Base-by-base conservation (phyloP, 148 eudicot species). In the Vaccinium macrocarpon region DNA sequence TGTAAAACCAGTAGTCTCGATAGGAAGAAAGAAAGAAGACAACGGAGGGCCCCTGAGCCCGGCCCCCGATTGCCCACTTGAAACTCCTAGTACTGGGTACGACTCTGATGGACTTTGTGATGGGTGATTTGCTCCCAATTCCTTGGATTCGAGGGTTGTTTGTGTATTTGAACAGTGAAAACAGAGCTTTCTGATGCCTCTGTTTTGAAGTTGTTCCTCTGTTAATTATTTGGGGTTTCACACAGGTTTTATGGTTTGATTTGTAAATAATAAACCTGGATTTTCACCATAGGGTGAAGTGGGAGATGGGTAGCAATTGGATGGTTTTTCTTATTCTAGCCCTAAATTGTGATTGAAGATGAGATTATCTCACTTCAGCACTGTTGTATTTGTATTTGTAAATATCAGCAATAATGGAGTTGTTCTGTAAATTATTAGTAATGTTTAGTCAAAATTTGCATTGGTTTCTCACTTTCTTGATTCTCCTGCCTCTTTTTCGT, bases 11-110 rank as follows among this genome's bases (percentile, higher is more conserved):
- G 72, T 12, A 0, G 53, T 7, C 49, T 72, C 21, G 35, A 27
- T 82, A 4, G 57, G 23, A 68, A 85, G 27, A 9, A 68, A 38
- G 25, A 68, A 9, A 27, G 38, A 42, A 1, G 46, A 51, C 16
- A 29, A 82, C n/a, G 76, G 62, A 11, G 59, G 52, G 59, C 6
- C 68, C 48, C 46, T 9, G 35, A 64, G 74, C 72, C 57, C 85
- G 19, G 29, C 8, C 46, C 46, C 88, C 27, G 50, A 72, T 4
- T 66, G 72, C 55, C 79, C 82, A 25, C 32, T 16, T 38, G 82
- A 42, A 77, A 76, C 84, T 19, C 82, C 78, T 12, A 68, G 84
- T 53, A 55, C 4, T 35, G 38, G 82, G 11, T 82, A 50, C 84
- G 62, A 74, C 74, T 73, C 87, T 0, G 64, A 38, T 42, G 76